Evolutionary conservation across 208 protist species (phyloP).

Genomic region (Entamoeba invadens): DNA sequence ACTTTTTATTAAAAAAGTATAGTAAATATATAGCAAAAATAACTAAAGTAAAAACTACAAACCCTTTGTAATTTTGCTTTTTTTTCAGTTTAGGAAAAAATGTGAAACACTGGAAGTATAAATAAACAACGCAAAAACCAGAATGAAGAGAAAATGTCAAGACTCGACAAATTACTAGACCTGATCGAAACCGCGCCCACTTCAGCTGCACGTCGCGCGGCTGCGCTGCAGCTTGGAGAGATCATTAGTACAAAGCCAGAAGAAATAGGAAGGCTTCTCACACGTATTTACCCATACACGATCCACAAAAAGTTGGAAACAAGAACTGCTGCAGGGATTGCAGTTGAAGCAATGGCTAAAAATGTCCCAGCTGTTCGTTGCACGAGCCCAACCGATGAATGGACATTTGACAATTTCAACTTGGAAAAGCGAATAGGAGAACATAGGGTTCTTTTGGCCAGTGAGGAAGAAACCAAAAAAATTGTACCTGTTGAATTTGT

Average conservation of each 20-base stretch:
- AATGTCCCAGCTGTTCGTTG: background rate
- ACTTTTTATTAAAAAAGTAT: no score
- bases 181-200: background rate
- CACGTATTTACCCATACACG: background rate
- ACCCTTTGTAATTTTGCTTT: no score
- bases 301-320: background rate
- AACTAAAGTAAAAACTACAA: no score
- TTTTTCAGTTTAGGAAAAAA: no score
- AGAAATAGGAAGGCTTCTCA: background rate
- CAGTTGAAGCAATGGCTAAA: background rate
- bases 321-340: background rate
- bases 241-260: background rate
- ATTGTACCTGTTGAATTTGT: background rate
- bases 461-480: background rate
- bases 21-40: no score
- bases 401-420: background rate
- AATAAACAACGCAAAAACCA: background rate
- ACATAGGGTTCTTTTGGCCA: background rate
- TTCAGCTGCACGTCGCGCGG: background rate
- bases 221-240: background rate
- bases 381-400: background rate
- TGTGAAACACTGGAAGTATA: background rate
- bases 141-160: background rate
- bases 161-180: background rate
- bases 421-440: background rate